phyloP scores from a whole-genome alignment of 176 grass and related monocot species.

The Guadua angustifolia region DNA sequence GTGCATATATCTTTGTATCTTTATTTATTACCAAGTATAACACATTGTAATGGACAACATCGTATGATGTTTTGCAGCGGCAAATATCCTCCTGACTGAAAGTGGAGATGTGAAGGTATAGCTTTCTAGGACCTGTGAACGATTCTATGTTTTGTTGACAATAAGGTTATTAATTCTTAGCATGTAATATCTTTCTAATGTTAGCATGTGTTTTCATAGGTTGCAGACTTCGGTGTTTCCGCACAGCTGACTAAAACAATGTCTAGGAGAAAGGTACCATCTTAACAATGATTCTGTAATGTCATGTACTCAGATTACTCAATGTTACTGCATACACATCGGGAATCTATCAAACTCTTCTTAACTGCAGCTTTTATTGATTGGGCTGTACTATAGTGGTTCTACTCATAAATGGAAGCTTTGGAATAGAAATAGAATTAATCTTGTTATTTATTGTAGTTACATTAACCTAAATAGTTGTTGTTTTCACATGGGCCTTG shows the following conservation, averaged over 20 bases:
- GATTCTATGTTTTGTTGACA: slow-evolving; percentile 23
- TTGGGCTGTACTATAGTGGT: slow-evolving; percentile 13
- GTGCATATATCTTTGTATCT: slow-evolving; percentile 12
- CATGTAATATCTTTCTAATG: slow-evolving; percentile 18
- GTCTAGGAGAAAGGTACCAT: slow-evolving; percentile 95
- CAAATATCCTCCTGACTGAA: slow-evolving; percentile 97
- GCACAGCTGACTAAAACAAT: slow-evolving; percentile 99
- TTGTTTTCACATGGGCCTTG: background rate
- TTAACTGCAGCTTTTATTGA: background rate
- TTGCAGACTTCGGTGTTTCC: slow-evolving; percentile 98
- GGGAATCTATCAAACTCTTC: slow-evolving; percentile 2
- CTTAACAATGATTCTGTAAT: slow-evolving; percentile 27
- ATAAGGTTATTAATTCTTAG: slow-evolving; percentile 25
- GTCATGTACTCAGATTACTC: slow-evolving; percentile 11
- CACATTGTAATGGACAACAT: slow-evolving; percentile 26
- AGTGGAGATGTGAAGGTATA: slow-evolving; percentile 99
- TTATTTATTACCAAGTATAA: slow-evolving; percentile 11
- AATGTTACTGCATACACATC: slow-evolving; percentile 27
- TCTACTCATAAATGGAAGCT: slow-evolving; percentile 35
- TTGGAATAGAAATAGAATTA: slow-evolving; percentile 12
- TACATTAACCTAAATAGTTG: slow-evolving; percentile 23
- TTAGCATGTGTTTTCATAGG: slow-evolving; percentile 55
- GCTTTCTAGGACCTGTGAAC: slow-evolving; percentile 1
- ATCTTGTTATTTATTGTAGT: slow-evolving; percentile 3
- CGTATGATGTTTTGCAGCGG: slow-evolving; percentile 74